Evolutionary conservation across 805 yeast species (phyloP), one percentile per base, ranked within the genome.

Genomic region (Metschnikowia cerradonensis): DNA sequence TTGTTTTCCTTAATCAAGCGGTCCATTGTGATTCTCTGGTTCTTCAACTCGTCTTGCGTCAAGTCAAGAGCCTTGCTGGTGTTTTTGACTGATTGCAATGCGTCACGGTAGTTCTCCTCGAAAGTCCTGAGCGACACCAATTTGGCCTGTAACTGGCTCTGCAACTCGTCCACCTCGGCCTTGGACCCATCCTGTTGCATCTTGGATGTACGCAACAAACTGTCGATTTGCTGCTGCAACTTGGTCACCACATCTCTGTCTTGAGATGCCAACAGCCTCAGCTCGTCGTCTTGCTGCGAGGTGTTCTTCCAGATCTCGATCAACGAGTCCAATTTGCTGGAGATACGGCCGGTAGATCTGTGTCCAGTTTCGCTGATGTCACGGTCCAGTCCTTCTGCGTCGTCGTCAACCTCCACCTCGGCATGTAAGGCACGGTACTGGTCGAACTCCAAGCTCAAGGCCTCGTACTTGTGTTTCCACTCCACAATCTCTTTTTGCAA

Each of bases 11-110:
- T 78, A 52, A 75, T 71, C 48, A 90, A 72, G 55, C 77, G 77
- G 44, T 76, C 80, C 52, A 82, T 78, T 17, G 73, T 59, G 13
- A 77, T 81, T 59, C 79, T 84, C 62, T 81, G 83, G 62, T 76
- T 81, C 32, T 76, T 75, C 52, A 86, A 69, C 65, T 90, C 96
- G 42, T 77, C 80, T 60, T 90, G 90, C 7, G 92, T 84, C 56
- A 84, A 62, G 43, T 81, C 81, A 49, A 90, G 75, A 0, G 96
- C 96, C 54, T 78, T 80, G 50, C 86, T 84, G 13, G 92, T 83
- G 63, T 84, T 88, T 58, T 81, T 81, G 32, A 88, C 84, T 22
- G 89, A 82, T 54, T 81, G 82, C 49, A 88, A 67, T 0, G 94
- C 86, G 59, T 84, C 82, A 55, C 80, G 80, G 68, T 88, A 89